These are phyloP conservation scores for Fusarium scirpi DNA, from an alignment of 2,329 filamentous ascomycete genomes.

Conservation along the genomic window DNA sequence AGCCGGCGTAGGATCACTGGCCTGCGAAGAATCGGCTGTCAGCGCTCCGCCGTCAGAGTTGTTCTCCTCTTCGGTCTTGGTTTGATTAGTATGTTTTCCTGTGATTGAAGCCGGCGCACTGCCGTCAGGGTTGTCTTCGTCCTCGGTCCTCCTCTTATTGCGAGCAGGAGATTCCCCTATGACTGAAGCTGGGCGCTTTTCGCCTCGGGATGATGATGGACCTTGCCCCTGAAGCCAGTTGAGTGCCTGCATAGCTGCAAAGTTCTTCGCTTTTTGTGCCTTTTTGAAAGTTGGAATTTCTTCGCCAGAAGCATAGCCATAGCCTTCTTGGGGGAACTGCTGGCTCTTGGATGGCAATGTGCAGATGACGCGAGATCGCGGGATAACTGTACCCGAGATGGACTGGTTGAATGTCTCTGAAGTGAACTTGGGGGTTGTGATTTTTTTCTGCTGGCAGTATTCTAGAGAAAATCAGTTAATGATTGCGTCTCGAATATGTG, in stretches of 20 bases:
- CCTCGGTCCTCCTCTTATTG: conserved; percentile 34
- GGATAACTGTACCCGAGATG: conserved; percentile 27
- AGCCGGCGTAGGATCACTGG: neutral
- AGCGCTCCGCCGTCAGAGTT: conserved; percentile 21
- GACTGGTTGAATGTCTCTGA: conserved; percentile 31
- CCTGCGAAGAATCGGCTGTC: neutral
- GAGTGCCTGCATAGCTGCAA: conserved; percentile 61
- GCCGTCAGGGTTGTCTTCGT: conserved; percentile 21
- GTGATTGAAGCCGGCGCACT: conserved; percentile 9
- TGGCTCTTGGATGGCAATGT: conserved; percentile 34
- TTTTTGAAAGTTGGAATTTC: conserved; percentile 54
- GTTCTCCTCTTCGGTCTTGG: conserved; percentile 31
- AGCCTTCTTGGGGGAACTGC: conserved; percentile 49
- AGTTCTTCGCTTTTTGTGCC: conserved; percentile 67
- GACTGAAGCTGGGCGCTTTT: conserved; percentile 15
- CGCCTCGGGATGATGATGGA: conserved; percentile 10
- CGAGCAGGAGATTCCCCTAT: conserved; percentile 7
- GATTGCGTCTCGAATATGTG: neutral
- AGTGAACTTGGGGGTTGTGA: conserved; percentile 5
- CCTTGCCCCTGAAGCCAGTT: conserved; percentile 5
- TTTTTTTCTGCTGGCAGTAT: conserved; percentile 18
- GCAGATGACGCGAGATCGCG: conserved; percentile 47
- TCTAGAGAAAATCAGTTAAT: conserved; percentile 16
- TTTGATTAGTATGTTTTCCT: conserved; percentile 9
- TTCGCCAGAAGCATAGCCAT: conserved; percentile 49